These are phyloP conservation scores for Rubia balearica DNA, from an alignment of 305 asterid genomes.

Conservation along the genomic window DNA sequence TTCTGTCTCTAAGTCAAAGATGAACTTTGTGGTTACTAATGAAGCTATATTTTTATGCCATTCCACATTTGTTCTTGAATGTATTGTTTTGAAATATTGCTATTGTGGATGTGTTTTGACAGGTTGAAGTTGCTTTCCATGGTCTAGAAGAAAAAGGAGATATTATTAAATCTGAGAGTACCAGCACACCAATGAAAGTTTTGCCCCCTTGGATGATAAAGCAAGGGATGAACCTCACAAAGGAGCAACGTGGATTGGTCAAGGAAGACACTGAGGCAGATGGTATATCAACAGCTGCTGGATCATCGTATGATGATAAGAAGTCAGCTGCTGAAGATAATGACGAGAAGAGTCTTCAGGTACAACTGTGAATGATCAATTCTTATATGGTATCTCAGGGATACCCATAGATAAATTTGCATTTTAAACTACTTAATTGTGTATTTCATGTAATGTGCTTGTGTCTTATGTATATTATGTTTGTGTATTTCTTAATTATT, in stretches of 20 bases:
- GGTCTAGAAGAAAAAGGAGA: conserved; percentile 74
- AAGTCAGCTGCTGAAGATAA: conserved; percentile 35
- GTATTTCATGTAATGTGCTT: too few species aligned
- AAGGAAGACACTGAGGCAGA: conserved; percentile 40
- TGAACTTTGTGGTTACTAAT: not conserved
- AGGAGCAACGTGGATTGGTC: conserved; percentile 82
- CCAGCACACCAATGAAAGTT: conserved; percentile 53
- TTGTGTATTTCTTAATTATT: too few species aligned
- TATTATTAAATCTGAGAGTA: conserved; percentile 38
- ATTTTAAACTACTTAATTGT: too few species aligned
- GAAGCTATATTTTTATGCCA: not conserved
- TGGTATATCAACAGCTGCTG: conserved; percentile 30
- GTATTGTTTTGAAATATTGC: not conserved
- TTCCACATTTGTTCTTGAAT: not conserved
- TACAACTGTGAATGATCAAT: not conserved
- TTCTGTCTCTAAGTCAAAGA: not conserved
- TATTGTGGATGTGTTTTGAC: conserved; percentile 25
- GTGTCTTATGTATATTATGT: too few species aligned
- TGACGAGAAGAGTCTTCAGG: conserved; percentile 59
- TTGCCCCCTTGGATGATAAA: conserved; percentile 98
- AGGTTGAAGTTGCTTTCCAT: conserved; percentile 83
- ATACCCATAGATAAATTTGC: too few species aligned
- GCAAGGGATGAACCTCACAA: conserved; percentile 86
- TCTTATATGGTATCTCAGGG: too few species aligned
- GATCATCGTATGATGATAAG: conserved; percentile 43